Evolutionary conservation across 129 eudicot species (phyloP), one percentile per base, ranked within the genome.

Genomic region (Glebionis coronaria): DNA sequence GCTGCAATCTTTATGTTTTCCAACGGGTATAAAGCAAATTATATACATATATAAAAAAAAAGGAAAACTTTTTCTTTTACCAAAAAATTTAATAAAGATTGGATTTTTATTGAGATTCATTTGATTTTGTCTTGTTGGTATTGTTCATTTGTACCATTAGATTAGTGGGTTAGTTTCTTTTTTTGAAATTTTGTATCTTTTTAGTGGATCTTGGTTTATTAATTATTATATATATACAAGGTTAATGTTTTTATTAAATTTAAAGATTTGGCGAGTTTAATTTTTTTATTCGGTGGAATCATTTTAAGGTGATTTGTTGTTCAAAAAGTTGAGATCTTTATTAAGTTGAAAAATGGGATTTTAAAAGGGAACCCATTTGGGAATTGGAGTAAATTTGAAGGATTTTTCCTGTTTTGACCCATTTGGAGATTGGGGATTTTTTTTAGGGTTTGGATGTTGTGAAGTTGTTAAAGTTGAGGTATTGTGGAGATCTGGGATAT

Each of bases 401-500:
- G 62, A 61, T 69, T 61, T n/a, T 42, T 63, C 68, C 51, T 40
- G 13, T 35, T 35, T 35, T 35, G 42, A 35, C 42, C 69, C 76
- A 40, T 63, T 59, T 51, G 28, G 38, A 63, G 46, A 47, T 56
- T 40, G 20, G 72, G 70, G 38, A 8, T 28, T 67, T 71, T 67
- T 71, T 74, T 46, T 58, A 73, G 78, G 71, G 59, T 56, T 61
- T 61, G 78, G 9, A 65, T 70, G 69, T 51, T 64, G 10, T 67
- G 56, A 54, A 53, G 60, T 56, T 10, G 18, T 54, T 61, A 64
- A 73, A 67, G 49, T 69, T 72, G 64, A 69, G 81, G 61, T 80
- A 76, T 79, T 83, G 95, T 88, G 98, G 98, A 84, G 98, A 86
- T 88, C 86, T 82, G 96, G 96, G 90, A 88, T 31, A 63, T 84